Percentiles rank a stretch among this genome's conserved stretches.
These are phyloP conservation scores for Acacia crassicarpa DNA, from an alignment of 306 rosid species.

Conservation along the genomic window DNA sequence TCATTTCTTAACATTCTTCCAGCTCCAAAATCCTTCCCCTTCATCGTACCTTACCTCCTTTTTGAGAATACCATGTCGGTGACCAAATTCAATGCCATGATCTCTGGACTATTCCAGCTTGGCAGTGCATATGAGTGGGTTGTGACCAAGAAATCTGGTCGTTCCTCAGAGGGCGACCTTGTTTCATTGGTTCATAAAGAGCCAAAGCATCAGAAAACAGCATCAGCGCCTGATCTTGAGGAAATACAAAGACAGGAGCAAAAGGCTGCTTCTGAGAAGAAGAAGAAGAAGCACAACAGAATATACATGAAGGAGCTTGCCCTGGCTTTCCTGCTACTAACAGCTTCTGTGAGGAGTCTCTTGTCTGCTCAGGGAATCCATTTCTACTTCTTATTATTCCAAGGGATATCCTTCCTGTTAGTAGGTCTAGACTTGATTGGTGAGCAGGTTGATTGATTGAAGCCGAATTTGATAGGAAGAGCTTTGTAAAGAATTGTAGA, in stretches of 20 bases:
- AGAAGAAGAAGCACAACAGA: constrained; percentile 65
- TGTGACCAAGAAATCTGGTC: constrained; percentile 91
- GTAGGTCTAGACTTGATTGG: constrained; percentile 95
- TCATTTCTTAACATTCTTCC: constrained; percentile 92
- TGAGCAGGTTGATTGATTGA: constrained; percentile 68
- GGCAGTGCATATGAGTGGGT: constrained; percentile 96
- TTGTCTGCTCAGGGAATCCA: constrained; percentile 93
- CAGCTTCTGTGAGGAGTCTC: constrained; percentile 89
- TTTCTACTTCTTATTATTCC: constrained; percentile 91
- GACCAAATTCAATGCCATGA: constrained; percentile 93
- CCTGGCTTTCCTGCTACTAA: constrained; percentile 76
- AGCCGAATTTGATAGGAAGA: constrained; percentile 17
- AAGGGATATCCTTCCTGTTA: constrained; percentile 83
- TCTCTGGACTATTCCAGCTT: constrained; percentile 86
- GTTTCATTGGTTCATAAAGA: constrained; percentile 65
- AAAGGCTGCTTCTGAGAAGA: constrained; percentile 49
- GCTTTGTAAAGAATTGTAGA: constrained; percentile 17
- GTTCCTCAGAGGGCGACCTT: constrained; percentile 88
- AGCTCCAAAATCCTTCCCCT: constrained; percentile 87
- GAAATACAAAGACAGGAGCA: constrained; percentile 55
- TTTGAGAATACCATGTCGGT: constrained; percentile 96
- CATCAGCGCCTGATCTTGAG: constrained; percentile 57
- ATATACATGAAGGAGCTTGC: constrained; percentile 83
- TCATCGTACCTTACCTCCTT: constrained; percentile 91
- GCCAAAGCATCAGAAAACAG: constrained; percentile 61